Evolutionary conservation across 2,329 filamentous ascomycete genomes (phyloP), one percentile per base, ranked within the genome.

Genomic region (Paecilomyces sp.): DNA sequence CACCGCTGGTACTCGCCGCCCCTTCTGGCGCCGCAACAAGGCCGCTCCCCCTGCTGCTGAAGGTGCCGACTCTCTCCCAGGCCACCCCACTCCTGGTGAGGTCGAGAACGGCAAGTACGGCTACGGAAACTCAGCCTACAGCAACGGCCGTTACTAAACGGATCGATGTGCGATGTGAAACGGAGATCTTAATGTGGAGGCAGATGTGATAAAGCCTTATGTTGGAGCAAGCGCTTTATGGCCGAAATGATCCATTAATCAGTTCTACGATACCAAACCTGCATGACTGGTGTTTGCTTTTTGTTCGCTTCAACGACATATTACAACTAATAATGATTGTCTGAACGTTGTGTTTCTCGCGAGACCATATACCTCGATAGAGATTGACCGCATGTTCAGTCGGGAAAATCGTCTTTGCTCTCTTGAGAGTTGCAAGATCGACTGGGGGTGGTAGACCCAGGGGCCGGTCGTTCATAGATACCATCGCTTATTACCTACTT

Each of bases 1-100:
- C 78, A 90, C 88, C 31, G 79, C 79, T 50, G 86, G 85, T 57
- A 81, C 77, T 31, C 67, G 63, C 50, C 61, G 67, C 67, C 79
- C 69, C 68, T 81, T 68, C 65, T 70, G 70, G 66, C 66, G 66
- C 57, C 75, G 78, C 41, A 75, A 74, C 65, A 81, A 79, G 70
- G 73, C 78, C 62, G 73, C 65, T 62, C 78, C 73, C 12, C 79
- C 72, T 25, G 66, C 66, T 5, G 65, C 33, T 18, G 65, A 58
- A 30, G 66, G 59, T 1, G 70, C 68, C 1, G 75, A 79, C 58
- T 62, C 69, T 15, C 68, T 79, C 5, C 76, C 77, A 2, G 63
- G 62, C 2, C 76, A 79, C 60, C 67, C 74, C 6, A 75, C 74
- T 3, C 77, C 76, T 0, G 61, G 61, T 1, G 77, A 78, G 50